Conservation (phyloP, 1,284 basidiomycete genomes). For the Puccinia brachypodii region DNA sequence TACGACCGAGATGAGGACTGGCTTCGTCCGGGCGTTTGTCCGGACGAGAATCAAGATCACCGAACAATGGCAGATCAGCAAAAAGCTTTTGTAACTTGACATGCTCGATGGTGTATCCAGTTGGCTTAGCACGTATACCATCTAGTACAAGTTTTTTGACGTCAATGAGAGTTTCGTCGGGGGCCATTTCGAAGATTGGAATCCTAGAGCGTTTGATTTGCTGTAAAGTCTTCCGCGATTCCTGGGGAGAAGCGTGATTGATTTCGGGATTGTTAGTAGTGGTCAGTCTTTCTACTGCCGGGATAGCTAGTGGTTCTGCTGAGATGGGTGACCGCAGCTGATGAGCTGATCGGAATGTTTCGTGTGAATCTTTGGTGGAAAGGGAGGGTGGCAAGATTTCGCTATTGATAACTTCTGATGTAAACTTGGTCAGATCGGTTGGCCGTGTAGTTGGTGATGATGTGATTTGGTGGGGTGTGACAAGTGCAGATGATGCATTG, state of each 20-base stretch:
- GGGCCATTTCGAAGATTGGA: conserved; percentile 37
- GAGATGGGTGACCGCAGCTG: conserved; percentile 3
- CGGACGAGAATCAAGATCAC: conserved; percentile 43
- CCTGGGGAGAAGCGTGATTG: neutral
- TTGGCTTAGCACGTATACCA: conserved; percentile 16
- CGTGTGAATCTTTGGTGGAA: conserved; percentile 27
- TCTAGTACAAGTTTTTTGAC: conserved; percentile 12
- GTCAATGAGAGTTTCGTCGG: conserved; percentile 36
- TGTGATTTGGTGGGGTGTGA: neutral
- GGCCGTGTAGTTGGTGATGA: conserved; percentile 7
- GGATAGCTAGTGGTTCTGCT: neutral
- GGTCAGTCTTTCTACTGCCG: neutral
- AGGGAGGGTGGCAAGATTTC: conserved; percentile 17
- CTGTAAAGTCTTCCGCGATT: conserved; percentile 36
- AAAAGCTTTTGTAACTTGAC: conserved; percentile 41
- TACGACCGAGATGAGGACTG: conserved; percentile 39
- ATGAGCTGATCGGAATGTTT: conserved; percentile 7
- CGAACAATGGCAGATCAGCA: conserved; percentile 38
- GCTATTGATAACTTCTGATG: neutral
- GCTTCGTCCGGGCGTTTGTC: conserved; percentile 42
- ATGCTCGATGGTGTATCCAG: conserved; percentile 18
- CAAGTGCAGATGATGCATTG: neutral
- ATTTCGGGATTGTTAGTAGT: neutral
- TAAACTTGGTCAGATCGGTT: neutral
- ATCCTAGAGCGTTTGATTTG: conserved; percentile 30